Conservation (phyloP, 345 rosid genomes). For the Aethionema arabicum region DNA sequence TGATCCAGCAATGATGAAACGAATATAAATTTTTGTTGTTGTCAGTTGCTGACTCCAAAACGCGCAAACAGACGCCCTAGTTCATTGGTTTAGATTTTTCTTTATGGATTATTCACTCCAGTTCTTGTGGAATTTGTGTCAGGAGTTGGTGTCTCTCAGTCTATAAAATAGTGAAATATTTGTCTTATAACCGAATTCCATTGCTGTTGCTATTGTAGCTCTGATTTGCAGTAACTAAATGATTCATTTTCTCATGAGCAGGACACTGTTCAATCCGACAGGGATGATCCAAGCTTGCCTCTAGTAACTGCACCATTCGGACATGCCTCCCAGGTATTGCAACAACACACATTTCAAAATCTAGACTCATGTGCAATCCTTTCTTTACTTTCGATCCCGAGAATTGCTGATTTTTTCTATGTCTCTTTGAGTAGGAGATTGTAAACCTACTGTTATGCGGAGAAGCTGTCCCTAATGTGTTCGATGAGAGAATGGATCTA, state of each 20-base stretch:
- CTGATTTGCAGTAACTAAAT: background rate
- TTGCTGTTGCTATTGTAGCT: conserved; percentile 3
- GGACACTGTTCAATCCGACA: conserved; percentile 90
- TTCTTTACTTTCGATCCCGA: conserved; percentile 9
- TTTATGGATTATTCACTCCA: conserved; percentile 4
- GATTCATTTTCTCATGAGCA: conserved; percentile 25
- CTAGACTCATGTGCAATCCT: conserved; percentile 1
- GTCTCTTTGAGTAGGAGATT: conserved; percentile 67
- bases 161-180: background rate
- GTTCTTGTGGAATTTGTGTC: background rate
- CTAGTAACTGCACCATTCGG: conserved; percentile 98
- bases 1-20: too few relatives aligned
- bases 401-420: conserved; percentile 16
- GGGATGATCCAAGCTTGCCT: conserved; percentile 91
- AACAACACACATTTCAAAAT: conserved; percentile 17
- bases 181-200: background rate
- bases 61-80: too few relatives aligned
- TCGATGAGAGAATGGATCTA: conserved; percentile 95
- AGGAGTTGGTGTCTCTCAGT: background rate
- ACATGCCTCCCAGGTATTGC: conserved; percentile 96
- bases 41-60: too few relatives aligned
- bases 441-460: conserved; percentile 92
- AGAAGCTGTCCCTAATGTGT: conserved; percentile 94
- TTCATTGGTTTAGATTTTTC: conserved; percentile 11
- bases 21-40: background rate